Percentiles rank a stretch among this genome's conserved stretches.
phyloP scores from a whole-genome alignment of 345 rosid genomes.

The Lepidium aucheri region DNA sequence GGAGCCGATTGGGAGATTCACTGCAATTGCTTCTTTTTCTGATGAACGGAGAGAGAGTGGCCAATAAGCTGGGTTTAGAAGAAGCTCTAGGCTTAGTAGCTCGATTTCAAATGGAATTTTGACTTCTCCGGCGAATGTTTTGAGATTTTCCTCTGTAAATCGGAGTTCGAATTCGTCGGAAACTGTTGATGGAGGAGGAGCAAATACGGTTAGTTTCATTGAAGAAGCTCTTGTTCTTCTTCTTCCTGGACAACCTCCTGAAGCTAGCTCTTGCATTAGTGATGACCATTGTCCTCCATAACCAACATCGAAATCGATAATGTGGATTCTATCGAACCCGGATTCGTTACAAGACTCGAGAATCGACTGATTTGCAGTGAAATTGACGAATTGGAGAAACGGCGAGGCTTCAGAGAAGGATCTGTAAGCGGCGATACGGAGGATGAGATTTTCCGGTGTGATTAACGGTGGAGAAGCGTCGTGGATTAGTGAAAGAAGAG shows the following conservation, averaged over 20 bases:
- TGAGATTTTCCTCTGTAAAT: conserved; percentile 66
- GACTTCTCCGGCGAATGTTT: conserved; percentile 56
- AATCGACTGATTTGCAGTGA: conserved; percentile 80
- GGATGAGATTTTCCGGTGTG: conserved; percentile 46
- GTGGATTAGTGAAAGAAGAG: conserved; percentile 53
- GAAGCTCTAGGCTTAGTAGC: conserved; percentile 43
- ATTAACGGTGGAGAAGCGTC: conserved; percentile 18
- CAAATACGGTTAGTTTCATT: conserved; percentile 62
- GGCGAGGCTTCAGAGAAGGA: conserved; percentile 89
- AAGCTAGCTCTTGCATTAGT: conserved; percentile 78
- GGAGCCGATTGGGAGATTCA: conserved; percentile 61
- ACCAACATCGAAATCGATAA: conserved; percentile 80
- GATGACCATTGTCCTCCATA: conserved; percentile 96
- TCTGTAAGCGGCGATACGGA: conserved; percentile 74
- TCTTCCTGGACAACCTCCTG: conserved; percentile 1
- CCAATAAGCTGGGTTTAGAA: conserved; percentile 43
- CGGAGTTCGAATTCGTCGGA: conserved; percentile 54
- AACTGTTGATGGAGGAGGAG: conserved; percentile 34
- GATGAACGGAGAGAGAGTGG: conserved; percentile 32
- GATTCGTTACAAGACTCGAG: conserved; percentile 47
- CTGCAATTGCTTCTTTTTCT: conserved; percentile 57
- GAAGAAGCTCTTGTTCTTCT: conserved; percentile 39
- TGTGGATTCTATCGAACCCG: conserved; percentile 58
- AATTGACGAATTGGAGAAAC: conserved; percentile 70
- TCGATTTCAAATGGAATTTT: conserved; percentile 62